Evolutionary conservation across 257 asterid genomes (phyloP), one percentile per base, ranked within the genome.

Genomic region (Plantago elongata): DNA sequence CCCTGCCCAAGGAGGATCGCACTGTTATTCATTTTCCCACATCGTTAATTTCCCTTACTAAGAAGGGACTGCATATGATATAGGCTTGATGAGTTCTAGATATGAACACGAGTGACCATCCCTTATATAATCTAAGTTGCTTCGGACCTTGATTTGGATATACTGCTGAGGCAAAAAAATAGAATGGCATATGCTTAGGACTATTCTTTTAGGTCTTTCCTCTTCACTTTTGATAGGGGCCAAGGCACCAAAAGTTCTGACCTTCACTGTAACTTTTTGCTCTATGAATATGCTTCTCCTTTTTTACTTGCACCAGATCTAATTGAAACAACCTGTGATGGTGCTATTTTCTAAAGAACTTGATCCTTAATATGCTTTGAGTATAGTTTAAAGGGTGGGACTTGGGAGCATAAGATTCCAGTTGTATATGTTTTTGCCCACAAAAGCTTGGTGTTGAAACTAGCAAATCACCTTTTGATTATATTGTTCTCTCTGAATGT

Each of bases 1-100:
- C 65, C 74, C 68, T 78, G 85, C 84, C 82, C 52, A 65, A 66
- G 75, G 84, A 71, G 84, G 48, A 74, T 75, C 70, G 44, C 89
- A 14, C 79, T 73, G 88, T 75, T 76, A 75, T 71, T 84, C 84
- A 13, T 57, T 67, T 15, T 43, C 78, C 78, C 77, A 61, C 81
- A 64, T 70, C 13, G 44, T 65, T 62, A 12, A 49, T 51, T 68
- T 64, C 1, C 60, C 58, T 65, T 69, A 59, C 34, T 60, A 52
- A 22, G 18, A 54, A 29, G 8, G 37, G 14, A 37, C 13, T 9
- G 47, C 18, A 29, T 9, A 58, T 58, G 29, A 18, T 49, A 49
- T 58, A 17, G 40, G 38, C 69, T 66, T 57, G 68, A 52, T 45
- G 45, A 12, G n/a, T 9, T 59, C 11, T 45, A 7, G 55, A 54